A percentile compares a stretch with the other conserved stretches of the same genome.
Conservation (phyloP, 1,284 basidiomycete species). For the Vanrija sp. region DNA sequence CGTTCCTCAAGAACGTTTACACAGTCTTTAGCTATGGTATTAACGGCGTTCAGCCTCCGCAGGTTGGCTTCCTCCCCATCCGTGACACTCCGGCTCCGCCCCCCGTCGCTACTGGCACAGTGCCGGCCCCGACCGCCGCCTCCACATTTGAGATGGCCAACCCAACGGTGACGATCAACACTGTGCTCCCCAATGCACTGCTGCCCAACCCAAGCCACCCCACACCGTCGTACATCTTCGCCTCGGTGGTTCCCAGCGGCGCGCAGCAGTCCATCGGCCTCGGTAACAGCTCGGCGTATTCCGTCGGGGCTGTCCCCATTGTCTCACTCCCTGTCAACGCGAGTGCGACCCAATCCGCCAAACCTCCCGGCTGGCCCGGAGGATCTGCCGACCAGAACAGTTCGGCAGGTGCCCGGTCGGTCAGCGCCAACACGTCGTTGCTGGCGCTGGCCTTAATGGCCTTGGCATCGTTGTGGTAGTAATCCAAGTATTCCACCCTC, state of each 20-base stretch:
- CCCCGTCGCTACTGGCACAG: conserved; percentile 2
- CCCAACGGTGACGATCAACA: conserved; percentile 55
- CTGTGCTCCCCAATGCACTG: conserved; percentile 70
- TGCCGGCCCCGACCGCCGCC: background rate
- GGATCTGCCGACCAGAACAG: background rate
- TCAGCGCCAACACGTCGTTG: too few relatives aligned
- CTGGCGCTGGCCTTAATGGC: too few relatives aligned
- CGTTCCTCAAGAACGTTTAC: conserved; percentile 77
- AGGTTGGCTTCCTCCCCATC: conserved; percentile 43
- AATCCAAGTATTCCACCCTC: too few relatives aligned
- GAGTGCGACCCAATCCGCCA: background rate
- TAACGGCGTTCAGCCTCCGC: conserved; percentile 36
- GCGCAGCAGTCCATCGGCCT: conserved; percentile 38
- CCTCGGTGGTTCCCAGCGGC: conserved; percentile 47
- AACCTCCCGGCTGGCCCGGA: background rate
- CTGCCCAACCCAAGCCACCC: conserved; percentile 64
- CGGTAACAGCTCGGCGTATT: conserved; percentile 27
- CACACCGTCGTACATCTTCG: conserved; percentile 66
- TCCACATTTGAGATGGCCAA: conserved; percentile 11
- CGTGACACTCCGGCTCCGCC: conserved; percentile 6
- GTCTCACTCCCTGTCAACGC: conserved; percentile 3
- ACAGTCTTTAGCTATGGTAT: conserved; percentile 59
- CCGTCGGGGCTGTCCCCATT: conserved; percentile 22
- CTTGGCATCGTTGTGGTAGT: too few relatives aligned
- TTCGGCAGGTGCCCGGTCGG: too few relatives aligned